These are phyloP conservation scores for Posidonia oceanica DNA, from an alignment of 116 monocot genomes.

Conservation along the genomic window DNA sequence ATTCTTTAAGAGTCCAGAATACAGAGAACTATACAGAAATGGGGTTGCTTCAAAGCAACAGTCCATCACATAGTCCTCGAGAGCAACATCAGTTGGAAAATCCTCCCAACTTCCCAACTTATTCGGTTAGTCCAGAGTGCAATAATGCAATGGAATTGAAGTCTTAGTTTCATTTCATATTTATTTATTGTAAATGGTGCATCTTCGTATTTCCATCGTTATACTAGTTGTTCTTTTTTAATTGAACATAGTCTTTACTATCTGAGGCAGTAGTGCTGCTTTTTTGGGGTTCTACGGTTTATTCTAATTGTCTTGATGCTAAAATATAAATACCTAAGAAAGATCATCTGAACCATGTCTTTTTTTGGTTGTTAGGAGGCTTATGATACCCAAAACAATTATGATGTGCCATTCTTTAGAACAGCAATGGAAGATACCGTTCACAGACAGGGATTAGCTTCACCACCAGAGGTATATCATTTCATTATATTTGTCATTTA, in stretches of 20 bases:
- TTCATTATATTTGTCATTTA: too few species aligned
- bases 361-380: constrained; percentile 21
- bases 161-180: too few species aligned
- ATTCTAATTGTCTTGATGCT: background rate
- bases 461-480: constrained; percentile 36
- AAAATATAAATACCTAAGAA: background rate
- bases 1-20: constrained; percentile 20
- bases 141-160: background rate
- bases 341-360: background rate
- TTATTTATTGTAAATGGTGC: background rate
- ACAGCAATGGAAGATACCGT: constrained; percentile 25
- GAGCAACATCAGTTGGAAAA: constrained; percentile 15
- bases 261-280: too few species aligned
- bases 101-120: constrained; percentile 25
- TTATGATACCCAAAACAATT: constrained; percentile 33
- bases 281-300: too few species aligned
- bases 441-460: constrained; percentile 18
- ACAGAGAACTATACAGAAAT: constrained; percentile 32
- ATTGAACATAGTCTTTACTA: too few species aligned
- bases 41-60: constrained; percentile 36
- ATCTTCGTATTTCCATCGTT: background rate
- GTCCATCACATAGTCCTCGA: constrained; percentile 21
- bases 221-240: background rate
- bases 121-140: constrained; percentile 28
- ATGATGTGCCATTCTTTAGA: constrained; percentile 36